Conservation (phyloP, 306 rosid genomes). For the Cicer bijugum region DNA sequence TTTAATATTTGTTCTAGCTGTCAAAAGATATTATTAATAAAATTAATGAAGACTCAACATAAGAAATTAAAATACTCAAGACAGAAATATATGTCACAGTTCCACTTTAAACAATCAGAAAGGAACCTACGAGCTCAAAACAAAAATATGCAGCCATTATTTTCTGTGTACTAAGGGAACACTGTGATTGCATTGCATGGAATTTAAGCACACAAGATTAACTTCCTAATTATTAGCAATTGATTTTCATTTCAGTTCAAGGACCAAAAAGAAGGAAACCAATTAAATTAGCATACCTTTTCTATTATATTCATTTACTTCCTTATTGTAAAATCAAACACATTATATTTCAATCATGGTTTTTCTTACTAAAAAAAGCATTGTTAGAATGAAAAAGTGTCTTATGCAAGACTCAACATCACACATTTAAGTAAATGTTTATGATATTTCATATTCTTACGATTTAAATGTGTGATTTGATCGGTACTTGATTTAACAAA, state of each 20-base stretch:
- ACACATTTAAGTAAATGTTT: no score
- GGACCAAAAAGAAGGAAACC: background rate
- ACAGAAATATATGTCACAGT: background rate
- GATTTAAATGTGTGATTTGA: no score
- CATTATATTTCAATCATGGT: background rate
- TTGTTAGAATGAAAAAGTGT: no score
- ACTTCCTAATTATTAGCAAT: conserved; percentile 8
- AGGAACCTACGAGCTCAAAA: conserved; percentile 21
- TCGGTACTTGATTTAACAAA: no score
- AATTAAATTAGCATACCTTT: conserved; percentile 22
- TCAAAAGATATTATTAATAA: no score
- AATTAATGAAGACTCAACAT: no score
- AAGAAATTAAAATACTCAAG: conserved; percentile 15
- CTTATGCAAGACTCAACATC: no score
- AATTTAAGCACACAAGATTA: background rate
- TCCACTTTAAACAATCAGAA: background rate
- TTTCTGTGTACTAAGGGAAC: background rate
- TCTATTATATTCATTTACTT: background rate
- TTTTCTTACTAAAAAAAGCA: background rate
- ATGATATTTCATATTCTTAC: no score
- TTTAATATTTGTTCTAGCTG: conserved; percentile 7
- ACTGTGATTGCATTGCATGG: background rate
- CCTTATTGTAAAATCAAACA: background rate
- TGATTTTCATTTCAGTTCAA: conserved; percentile 4
- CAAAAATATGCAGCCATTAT: conserved; percentile 1